Conservation (phyloP, 106 monocot genomes). For the Allium fistulosum region DNA sequence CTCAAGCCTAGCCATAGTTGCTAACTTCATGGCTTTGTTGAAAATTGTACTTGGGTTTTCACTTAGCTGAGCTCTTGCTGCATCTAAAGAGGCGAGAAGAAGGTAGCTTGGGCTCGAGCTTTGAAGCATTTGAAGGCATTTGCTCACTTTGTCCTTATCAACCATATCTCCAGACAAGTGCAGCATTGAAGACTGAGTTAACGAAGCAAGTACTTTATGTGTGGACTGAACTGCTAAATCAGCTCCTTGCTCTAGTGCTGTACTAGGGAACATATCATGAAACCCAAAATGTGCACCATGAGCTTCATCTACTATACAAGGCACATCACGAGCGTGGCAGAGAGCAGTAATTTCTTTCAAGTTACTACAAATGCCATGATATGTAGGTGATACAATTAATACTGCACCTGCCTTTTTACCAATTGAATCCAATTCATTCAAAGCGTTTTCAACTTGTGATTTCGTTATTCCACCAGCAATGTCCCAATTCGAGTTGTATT, state of each 20-base stretch:
- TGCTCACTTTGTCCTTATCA: conserved; percentile 41
- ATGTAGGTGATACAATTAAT: conserved; percentile 74
- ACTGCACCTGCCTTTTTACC: conserved; percentile 51
- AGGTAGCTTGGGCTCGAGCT: conserved; percentile 85
- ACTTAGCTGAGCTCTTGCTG: conserved; percentile 76
- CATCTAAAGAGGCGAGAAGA: conserved; percentile 80
- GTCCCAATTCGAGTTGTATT: conserved; percentile 60
- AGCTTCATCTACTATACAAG: conserved; percentile 80
- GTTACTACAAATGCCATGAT: conserved; percentile 83
- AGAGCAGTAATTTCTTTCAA: conserved; percentile 35
- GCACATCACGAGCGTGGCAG: conserved; percentile 51
- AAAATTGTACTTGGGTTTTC: conserved; percentile 38
- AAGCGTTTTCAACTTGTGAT: conserved; percentile 44
- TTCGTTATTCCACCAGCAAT: conserved; percentile 56
- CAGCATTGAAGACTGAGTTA: conserved; percentile 90
- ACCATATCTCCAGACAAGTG: conserved; percentile 49
- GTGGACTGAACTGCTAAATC: conserved; percentile 83
- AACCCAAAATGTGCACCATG: conserved; percentile 86
- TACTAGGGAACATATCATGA: conserved; percentile 41
- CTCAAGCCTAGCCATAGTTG: conserved; percentile 25
- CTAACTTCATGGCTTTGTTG: conserved; percentile 26
- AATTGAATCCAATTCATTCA: conserved; percentile 39
- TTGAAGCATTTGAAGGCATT: conserved; percentile 78
- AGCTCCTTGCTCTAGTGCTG: conserved; percentile 72
- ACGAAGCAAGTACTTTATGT: conserved; percentile 74